Percentiles rank a stretch among this genome's conserved stretches.
Conservation (phyloP, 768 basidiomycete genomes). For the Podaxis sp. region DNA sequence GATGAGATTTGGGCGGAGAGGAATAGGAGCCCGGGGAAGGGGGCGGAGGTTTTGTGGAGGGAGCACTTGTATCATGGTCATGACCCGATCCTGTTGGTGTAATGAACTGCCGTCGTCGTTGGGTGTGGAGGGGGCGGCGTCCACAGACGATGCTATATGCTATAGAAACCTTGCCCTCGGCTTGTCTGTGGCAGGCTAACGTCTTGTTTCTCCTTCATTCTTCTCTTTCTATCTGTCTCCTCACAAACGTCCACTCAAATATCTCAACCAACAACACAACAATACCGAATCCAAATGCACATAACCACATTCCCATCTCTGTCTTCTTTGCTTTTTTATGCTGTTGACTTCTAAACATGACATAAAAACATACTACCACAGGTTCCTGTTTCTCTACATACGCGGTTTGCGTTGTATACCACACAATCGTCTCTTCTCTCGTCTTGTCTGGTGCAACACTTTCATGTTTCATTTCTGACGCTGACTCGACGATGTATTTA, state of each 20-base stretch:
- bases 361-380: neutral
- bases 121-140: neutral
- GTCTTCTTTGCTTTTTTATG: neutral
- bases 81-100: constrained; percentile 44
- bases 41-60: constrained; percentile 45
- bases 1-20: constrained; percentile 51
- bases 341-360: neutral
- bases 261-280: neutral
- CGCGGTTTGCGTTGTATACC: neutral
- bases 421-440: neutral
- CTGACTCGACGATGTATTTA: neutral
- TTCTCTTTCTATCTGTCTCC: neutral
- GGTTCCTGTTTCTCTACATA: neutral
- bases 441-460: neutral
- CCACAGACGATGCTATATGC: neutral
- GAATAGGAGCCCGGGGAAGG: constrained; percentile 10
- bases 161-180: neutral
- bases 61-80: constrained; percentile 45
- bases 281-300: neutral
- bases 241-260: neutral
- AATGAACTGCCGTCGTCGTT: constrained; percentile 1
- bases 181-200: neutral
- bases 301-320: neutral
- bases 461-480: neutral
- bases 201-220: neutral